Conservation (phyloP, 768 basidiomycete species). For the Leucocoprinus birnbaumii region DNA sequence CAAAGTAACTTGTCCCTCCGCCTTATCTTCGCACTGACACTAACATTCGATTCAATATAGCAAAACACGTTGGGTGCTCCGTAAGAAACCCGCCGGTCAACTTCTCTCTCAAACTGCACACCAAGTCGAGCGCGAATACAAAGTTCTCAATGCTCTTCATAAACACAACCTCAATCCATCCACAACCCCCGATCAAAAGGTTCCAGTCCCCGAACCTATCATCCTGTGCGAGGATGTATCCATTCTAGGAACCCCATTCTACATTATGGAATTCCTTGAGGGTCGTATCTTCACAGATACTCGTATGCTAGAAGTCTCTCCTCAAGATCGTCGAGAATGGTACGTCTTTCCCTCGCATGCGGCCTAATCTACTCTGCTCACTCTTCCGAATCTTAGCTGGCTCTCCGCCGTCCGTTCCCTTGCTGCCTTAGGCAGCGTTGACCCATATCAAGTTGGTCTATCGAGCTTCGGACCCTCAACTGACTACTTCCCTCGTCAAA, state of each 20-base stretch:
- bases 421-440: conserved; percentile 61
- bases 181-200: conserved; percentile 45
- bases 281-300: conserved; percentile 92
- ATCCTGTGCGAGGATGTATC: conserved; percentile 74
- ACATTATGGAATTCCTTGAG: conserved; percentile 94
- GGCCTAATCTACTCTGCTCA: background rate
- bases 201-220: conserved; percentile 87
- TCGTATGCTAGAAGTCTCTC: conserved; percentile 66
- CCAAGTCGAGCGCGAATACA: conserved; percentile 92
- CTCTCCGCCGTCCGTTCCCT: conserved; percentile 72
- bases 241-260: conserved; percentile 89
- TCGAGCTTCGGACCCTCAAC: conserved; percentile 67
- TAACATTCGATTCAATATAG: conserved; percentile 25
- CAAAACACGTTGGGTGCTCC: conserved; percentile 71
- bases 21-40: background rate
- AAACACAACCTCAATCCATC: conserved; percentile 60
- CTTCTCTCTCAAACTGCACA: conserved; percentile 91
- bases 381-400: conserved; percentile 51
- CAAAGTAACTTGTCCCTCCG: conserved; percentile 42
- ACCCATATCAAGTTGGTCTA: conserved; percentile 66
- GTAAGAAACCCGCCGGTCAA: conserved; percentile 89
- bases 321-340: conserved; percentile 69
- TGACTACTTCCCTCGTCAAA: conserved; percentile 91
- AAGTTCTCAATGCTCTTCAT: conserved; percentile 74
- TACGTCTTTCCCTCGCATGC: conserved; percentile 27